Evolutionary conservation across 805 yeast genomes (phyloP).

Genomic region (Candida vaughaniae): DNA sequence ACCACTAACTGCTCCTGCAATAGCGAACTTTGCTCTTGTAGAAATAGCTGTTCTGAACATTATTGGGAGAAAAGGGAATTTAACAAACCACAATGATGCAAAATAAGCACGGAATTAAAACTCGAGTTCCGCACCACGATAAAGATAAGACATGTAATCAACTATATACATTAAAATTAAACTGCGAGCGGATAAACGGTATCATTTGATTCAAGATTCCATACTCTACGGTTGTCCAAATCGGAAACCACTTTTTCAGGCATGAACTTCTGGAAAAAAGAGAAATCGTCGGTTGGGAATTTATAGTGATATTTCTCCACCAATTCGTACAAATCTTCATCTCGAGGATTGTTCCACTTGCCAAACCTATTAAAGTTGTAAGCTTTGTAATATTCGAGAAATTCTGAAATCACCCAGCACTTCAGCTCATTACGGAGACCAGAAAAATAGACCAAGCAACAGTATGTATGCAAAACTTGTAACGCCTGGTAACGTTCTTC

Average conservation of each 20-base stretch:
- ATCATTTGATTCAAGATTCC: no score
- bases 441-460: conserved; percentile 18
- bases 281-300: not conserved
- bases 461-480: conserved; percentile 21
- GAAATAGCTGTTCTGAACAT: no score
- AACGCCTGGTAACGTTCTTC: conserved; percentile 21
- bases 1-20: no score
- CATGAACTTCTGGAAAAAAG: conserved; percentile 1
- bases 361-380: conserved; percentile 12
- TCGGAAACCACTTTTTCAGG: conserved; percentile 1
- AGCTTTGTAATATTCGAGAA: conserved; percentile 16
- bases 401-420: conserved; percentile 23
- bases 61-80: no score
- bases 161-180: no score
- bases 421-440: conserved; percentile 17
- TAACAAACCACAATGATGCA: no score
- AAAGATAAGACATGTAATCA: no score
- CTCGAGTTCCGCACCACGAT: no score
- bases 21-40: no score
- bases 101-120: no score
- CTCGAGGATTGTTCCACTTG: conserved; percentile 13
- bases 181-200: no score
- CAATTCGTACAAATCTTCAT: conserved; percentile 9
- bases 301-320: conserved; percentile 1
- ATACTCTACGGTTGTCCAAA: no score